phyloP scores from a whole-genome alignment of 2,329 filamentous ascomycete genomes.

The Ascochyta koolunga region DNA sequence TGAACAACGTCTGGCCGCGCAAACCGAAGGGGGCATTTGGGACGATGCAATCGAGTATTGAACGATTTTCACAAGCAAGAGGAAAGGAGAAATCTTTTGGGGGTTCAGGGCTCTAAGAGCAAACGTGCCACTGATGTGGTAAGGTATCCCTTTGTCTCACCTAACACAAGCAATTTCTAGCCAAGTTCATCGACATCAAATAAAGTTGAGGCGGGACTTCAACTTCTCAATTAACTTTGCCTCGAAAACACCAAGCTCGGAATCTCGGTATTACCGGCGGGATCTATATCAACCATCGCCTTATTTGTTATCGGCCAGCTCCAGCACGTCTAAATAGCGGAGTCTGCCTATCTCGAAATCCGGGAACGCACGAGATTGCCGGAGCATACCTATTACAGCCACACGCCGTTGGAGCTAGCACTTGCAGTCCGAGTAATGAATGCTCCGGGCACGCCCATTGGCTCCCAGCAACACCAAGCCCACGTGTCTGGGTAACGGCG shows the following conservation, averaged over 20 bases:
- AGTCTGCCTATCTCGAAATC: not conserved
- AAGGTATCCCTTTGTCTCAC: not conserved
- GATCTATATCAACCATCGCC: too few relatives aligned
- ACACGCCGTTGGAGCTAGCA: not conserved
- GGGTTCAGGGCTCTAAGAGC: too few relatives aligned
- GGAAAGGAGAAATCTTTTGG: too few relatives aligned
- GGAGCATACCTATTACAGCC: not conserved
- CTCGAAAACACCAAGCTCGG: not conserved
- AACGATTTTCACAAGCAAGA: not conserved
- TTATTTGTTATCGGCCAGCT: too few relatives aligned
- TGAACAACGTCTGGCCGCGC: not conserved
- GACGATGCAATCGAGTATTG: not conserved
- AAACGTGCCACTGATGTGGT: not conserved
- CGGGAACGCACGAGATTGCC: not conserved
- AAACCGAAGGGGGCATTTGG: not conserved
- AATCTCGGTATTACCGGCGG: too few relatives aligned
- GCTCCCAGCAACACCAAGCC: not conserved
- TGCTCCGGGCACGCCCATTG: not conserved
- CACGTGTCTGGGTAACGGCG: conserved; percentile 10
- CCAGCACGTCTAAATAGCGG: not conserved
- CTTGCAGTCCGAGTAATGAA: not conserved
- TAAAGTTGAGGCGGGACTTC: not conserved
- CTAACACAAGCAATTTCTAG: too few relatives aligned
- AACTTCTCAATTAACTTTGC: not conserved
- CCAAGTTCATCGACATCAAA: not conserved